Base-by-base conservation (phyloP, 768 basidiomycete genomes). In the Podaxis pistillaris region DNA sequence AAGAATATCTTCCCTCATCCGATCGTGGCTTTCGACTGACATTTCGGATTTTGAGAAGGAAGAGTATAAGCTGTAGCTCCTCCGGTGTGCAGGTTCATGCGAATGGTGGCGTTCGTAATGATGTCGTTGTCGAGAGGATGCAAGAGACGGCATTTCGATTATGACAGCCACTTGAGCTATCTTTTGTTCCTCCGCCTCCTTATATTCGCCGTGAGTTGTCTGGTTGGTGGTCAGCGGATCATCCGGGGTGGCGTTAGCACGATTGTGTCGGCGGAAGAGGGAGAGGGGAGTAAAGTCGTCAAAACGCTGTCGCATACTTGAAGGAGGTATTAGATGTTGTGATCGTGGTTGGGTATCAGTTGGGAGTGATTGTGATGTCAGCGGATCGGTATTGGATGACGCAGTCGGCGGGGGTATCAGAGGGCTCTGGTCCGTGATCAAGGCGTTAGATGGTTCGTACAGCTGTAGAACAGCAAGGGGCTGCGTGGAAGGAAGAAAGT, bases 261-360 rank as follows among this genome's bases (percentile, higher is more conserved):
- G 66, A 68, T 6, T 65, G 70, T 13, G 83, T 79, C 78, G 83
- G 79, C 7, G 74, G 68, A 51, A 83, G 41, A 62, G 40, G 30
- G 53, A 33, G 9, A 46, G 22, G 9, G 58, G 41, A 22, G 53
- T 40, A 26, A 65, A n/a, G 28, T 44, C 56, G 38, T 62, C 37
- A 56, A 58, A 57, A 57, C 41, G 30, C 28, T 53, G 57, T 24
- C 57, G 46, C 22, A 28, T 3, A 9, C 30, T 7, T 5, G 41
- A 22, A 22, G 28, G 4, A 7, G 52, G 30, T 46, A 22, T 19
- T 24, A 9, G 40, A 46, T 17, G 7, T 46, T 46, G 33, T 9
- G 30, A 28, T 30, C 13, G 19, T 37, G 19, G 7, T 9, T 33
- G 30, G 30, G 41, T 46, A 44, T 19, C 28, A 7, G 22, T 55